These are phyloP conservation scores for Salix dunnii DNA, from an alignment of 345 rosid species.

Conservation along the genomic window DNA sequence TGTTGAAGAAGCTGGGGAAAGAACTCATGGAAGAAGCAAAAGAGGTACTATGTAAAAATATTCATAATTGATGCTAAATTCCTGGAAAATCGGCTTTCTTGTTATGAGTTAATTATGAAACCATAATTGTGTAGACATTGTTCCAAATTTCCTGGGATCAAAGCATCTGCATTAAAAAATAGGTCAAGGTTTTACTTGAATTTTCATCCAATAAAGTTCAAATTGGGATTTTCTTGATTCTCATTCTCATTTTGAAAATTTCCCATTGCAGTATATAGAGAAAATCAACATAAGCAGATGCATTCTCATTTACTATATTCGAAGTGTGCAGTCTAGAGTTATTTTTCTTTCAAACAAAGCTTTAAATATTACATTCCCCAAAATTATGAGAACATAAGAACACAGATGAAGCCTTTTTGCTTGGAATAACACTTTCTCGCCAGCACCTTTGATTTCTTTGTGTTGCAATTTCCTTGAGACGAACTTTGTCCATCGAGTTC, in stretches of 20 bases:
- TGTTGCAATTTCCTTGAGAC: not conserved
- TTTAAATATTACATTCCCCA: not conserved
- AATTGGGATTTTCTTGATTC: not conserved
- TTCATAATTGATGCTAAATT: constrained; percentile 1
- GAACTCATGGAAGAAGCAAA: constrained; percentile 96
- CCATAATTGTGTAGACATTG: not conserved
- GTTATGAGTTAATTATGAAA: not conserved
- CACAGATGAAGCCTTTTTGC: not conserved
- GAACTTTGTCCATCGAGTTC: not conserved
- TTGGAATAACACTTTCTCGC: not conserved
- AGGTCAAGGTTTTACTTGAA: not conserved
- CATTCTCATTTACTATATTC: not conserved
- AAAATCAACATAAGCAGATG: not conserved
- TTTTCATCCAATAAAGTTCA: not conserved
- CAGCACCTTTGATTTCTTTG: not conserved
- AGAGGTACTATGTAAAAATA: constrained; percentile 48
- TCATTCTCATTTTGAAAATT: not conserved
- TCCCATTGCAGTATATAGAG: not conserved
- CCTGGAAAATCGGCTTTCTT: not conserved
- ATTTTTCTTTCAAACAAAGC: not conserved
- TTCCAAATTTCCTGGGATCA: not conserved
- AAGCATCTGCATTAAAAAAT: not conserved
- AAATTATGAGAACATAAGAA: not conserved
- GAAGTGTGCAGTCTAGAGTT: not conserved
- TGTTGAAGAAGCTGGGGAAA: constrained; percentile 85